These are phyloP conservation scores for Pisolithus microcarpus DNA, from an alignment of 768 basidiomycete genomes.

Conservation along the genomic window DNA sequence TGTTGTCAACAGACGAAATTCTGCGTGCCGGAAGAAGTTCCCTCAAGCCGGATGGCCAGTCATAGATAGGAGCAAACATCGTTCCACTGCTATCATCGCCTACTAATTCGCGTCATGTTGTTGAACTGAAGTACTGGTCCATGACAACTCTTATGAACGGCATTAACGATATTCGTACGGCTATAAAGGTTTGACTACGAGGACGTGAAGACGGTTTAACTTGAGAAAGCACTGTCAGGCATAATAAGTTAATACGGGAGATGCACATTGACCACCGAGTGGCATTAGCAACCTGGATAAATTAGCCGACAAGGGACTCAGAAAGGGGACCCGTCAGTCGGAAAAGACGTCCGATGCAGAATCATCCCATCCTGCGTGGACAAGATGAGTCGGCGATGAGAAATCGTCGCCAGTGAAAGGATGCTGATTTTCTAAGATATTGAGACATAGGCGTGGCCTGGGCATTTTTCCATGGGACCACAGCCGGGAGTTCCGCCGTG, in stretches of 20 bases:
- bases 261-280: slow-evolving; percentile 14
- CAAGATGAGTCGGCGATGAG: slow-evolving; percentile 42
- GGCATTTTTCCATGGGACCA: slow-evolving; percentile 30
- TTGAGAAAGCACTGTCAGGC: slow-evolving; percentile 9
- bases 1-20: slow-evolving; percentile 95
- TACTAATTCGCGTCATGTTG: slow-evolving; percentile 10
- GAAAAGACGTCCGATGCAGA: slow-evolving; percentile 38
- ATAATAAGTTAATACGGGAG: slow-evolving; percentile 26
- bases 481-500: slow-evolving; percentile 25
- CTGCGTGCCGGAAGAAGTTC: slow-evolving; percentile 84
- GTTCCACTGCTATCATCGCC: slow-evolving; percentile 17
- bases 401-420: slow-evolving; percentile 33
- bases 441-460: slow-evolving; percentile 29
- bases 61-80: slow-evolving; percentile 25
- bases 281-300: slow-evolving; percentile 18
- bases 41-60: slow-evolving; percentile 71
- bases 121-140: slow-evolving; percentile 6
- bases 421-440: slow-evolving; percentile 34
- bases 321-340: slow-evolving; percentile 19
- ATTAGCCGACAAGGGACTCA: slow-evolving; percentile 13
- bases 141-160: slow-evolving; percentile 18
- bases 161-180: slow-evolving; percentile 25
- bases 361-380: slow-evolving; percentile 55
- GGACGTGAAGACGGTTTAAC: slow-evolving; percentile 1
- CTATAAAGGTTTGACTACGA: slow-evolving; percentile 11